Evolutionary conservation across 2,329 filamentous ascomycete species (phyloP).

Genomic region (Pseudodiploospora longispora): DNA sequence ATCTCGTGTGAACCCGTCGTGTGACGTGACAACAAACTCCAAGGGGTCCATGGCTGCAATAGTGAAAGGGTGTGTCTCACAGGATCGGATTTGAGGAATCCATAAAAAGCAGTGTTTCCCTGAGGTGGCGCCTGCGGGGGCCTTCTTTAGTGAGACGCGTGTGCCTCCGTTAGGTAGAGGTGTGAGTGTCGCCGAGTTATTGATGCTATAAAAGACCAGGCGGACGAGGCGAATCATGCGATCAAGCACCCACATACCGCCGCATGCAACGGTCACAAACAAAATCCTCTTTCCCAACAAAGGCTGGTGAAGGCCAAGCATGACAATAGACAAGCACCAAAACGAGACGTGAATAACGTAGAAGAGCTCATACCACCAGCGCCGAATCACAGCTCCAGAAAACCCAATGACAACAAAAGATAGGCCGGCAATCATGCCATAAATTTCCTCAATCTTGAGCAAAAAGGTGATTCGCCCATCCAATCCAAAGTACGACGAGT

Average conservation of each 20-base stretch:
- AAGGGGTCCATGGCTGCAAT: slow-evolving; percentile 44
- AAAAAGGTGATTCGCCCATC: slow-evolving; percentile 22
- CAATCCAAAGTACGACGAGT: slow-evolving; percentile 32
- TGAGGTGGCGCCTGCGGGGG: slow-evolving; percentile 36
- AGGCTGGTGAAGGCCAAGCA: slow-evolving; percentile 44
- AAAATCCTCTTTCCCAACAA: slow-evolving; percentile 32
- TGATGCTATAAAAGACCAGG: slow-evolving; percentile 35
- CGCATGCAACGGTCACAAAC: slow-evolving; percentile 33
- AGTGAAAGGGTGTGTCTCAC: slow-evolving; percentile 58
- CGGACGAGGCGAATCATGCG: slow-evolving; percentile 39
- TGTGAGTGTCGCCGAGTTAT: slow-evolving; percentile 44
- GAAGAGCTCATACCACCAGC: slow-evolving; percentile 48
- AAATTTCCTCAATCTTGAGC: slow-evolving; percentile 31
- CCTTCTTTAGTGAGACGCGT: slow-evolving; percentile 44
- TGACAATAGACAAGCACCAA: slow-evolving; percentile 40
- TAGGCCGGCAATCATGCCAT: slow-evolving; percentile 39
- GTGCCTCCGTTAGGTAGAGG: slow-evolving; percentile 47
- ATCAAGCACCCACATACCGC: slow-evolving; percentile 42
- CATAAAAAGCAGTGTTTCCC: slow-evolving; percentile 58
- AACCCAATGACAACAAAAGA: slow-evolving; percentile 37
- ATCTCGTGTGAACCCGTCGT: slow-evolving; percentile 51
- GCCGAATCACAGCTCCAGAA: slow-evolving; percentile 34
- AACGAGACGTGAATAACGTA: slow-evolving; percentile 44
- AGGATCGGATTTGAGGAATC: slow-evolving; percentile 48
- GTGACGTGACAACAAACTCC: slow-evolving; percentile 51